These are phyloP conservation scores for Adansonia rubrostipa DNA, from an alignment of 441 rosid species.

Conservation along the genomic window DNA sequence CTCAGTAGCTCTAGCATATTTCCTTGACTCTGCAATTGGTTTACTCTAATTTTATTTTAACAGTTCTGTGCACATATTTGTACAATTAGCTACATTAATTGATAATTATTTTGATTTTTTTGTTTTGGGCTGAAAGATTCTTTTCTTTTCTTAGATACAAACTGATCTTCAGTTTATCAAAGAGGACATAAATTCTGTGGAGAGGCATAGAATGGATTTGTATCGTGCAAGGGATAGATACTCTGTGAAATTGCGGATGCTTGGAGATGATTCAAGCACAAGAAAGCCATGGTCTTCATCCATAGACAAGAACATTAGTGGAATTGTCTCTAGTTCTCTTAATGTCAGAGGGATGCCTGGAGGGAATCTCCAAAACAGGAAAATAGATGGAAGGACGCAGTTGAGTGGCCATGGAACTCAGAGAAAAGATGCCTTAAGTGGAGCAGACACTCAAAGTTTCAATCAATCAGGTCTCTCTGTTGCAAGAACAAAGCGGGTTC, in stretches of 20 bases:
- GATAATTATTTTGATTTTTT: neutral
- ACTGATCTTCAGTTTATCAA: conserved; percentile 86
- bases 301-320: conserved; percentile 57
- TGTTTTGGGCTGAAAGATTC: neutral
- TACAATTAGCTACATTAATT: conserved; percentile 3
- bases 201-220: conserved; percentile 86
- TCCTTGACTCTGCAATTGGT: neutral
- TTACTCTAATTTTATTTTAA: conserved; percentile 17
- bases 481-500: conserved; percentile 87
- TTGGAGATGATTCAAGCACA: conserved; percentile 77
- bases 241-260: conserved; percentile 80
- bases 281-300: conserved; percentile 68
- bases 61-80: conserved; percentile 3
- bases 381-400: conserved; percentile 69
- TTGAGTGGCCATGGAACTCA: conserved; percentile 68
- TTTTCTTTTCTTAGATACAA: conserved; percentile 57
- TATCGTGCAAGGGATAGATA: conserved; percentile 82
- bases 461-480: conserved; percentile 75
- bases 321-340: conserved; percentile 57
- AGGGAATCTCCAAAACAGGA: conserved; percentile 65
- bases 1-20: conserved; percentile 1
- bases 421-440: conserved; percentile 71
- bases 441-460: conserved; percentile 68
- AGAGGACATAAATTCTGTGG: conserved; percentile 90
- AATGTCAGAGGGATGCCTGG: conserved; percentile 55